Conservation (phyloP, 495 filamentous ascomycete species). For the Xylaria telfairii region DNA sequence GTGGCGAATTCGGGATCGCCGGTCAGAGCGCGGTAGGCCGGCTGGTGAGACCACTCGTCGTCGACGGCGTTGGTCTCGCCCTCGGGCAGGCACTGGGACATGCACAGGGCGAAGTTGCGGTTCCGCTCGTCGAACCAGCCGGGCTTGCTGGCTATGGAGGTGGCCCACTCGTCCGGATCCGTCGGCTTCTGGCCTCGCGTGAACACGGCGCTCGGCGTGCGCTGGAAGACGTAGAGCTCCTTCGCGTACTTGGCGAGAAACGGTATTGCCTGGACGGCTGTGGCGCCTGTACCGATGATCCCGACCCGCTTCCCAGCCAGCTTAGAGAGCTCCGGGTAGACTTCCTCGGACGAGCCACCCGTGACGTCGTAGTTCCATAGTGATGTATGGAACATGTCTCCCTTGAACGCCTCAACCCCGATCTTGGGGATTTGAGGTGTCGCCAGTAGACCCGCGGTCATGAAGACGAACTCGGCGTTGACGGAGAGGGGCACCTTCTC, state of each 20-base stretch:
- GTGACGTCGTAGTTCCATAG: conserved; percentile 61
- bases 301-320: conserved; percentile 58
- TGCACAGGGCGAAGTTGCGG: conserved; percentile 41
- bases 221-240: conserved; percentile 62
- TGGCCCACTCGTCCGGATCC: conserved; percentile 52
- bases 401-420: conserved; percentile 49
- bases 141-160: conserved; percentile 41
- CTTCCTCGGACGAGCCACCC: conserved; percentile 56
- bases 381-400: conserved; percentile 58
- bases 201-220: conserved; percentile 60
- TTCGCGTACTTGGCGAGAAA: conserved; percentile 56
- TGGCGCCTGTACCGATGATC: conserved; percentile 62
- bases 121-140: conserved; percentile 55
- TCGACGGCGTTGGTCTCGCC: conserved; percentile 47
- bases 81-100: conserved; percentile 35
- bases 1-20: conserved; percentile 38
- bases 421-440: conserved; percentile 55
- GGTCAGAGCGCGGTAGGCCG: conserved; percentile 38
- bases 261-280: conserved; percentile 60
- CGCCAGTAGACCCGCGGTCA: conserved; percentile 48
- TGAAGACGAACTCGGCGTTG: conserved; percentile 45
- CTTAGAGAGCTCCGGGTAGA: conserved; percentile 45
- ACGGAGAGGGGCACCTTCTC: conserved; percentile 38
- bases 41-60: conserved; percentile 47
- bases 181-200: conserved; percentile 55